Conservation (phyloP, 1,284 basidiomycete genomes). For the Rhodotorula mucilaginosa region DNA sequence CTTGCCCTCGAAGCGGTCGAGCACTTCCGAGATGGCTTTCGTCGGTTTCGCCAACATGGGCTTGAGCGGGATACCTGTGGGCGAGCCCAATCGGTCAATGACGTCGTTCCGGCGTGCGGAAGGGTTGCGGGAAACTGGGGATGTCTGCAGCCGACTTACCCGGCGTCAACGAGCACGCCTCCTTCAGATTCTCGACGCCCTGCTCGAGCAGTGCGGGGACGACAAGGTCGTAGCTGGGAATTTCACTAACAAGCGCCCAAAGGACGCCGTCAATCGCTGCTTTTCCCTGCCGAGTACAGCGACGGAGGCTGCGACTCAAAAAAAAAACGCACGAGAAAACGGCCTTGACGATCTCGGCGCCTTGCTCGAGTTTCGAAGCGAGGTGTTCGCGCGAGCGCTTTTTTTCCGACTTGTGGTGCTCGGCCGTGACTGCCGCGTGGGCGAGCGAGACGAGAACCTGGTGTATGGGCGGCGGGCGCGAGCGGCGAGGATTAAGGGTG, state of each 20-base stretch:
- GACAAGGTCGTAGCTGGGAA: conserved; percentile 89
- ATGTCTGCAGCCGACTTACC: conserved; percentile 51
- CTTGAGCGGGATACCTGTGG: conserved; percentile 76
- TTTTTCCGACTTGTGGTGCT: conserved; percentile 40
- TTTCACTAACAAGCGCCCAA: conserved; percentile 61
- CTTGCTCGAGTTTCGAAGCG: conserved; percentile 72
- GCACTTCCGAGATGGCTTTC: conserved; percentile 96
- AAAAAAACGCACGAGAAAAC: conserved; percentile 72
- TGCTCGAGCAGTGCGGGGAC: conserved; percentile 83
- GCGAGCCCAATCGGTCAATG: too few relatives aligned
- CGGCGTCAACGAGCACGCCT: conserved; percentile 85
- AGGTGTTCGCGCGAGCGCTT: conserved; percentile 63
- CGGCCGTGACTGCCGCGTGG: conserved; percentile 69
- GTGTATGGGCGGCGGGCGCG: too few relatives aligned
- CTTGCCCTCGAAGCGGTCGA: conserved; percentile 94
- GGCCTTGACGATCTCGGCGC: conserved; percentile 73
- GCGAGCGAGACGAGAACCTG: conserved; percentile 75
- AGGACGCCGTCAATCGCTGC: background rate
- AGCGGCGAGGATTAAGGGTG: background rate
- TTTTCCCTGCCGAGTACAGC: too few relatives aligned
- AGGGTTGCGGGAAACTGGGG: background rate
- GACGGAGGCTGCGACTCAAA: background rate
- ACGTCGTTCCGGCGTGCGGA: too few relatives aligned
- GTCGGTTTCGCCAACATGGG: conserved; percentile 99
- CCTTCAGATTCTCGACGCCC: conserved; percentile 69